phyloP scores from a whole-genome alignment of 768 basidiomycete genomes.

The Lenzites betulinus region DNA sequence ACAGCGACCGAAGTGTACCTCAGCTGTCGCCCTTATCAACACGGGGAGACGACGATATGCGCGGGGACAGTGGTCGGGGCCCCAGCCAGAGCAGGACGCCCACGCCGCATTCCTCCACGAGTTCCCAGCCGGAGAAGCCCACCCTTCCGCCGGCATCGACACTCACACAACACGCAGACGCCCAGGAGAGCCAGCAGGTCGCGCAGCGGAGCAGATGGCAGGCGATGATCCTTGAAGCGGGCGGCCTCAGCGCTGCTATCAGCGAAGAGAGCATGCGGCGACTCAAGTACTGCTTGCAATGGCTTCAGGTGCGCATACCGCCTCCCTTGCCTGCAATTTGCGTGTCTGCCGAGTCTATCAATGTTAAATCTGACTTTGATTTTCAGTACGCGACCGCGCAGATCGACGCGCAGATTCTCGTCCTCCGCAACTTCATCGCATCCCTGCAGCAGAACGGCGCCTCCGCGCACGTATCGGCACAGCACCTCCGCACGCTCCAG shows the following conservation, averaged over 20 bases:
- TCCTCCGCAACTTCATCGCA: slow-evolving; percentile 82
- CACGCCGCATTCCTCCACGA: slow-evolving; percentile 16
- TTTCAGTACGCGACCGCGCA: slow-evolving; percentile 80
- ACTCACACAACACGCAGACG: slow-evolving; percentile 20
- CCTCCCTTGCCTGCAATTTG: too few relatives aligned
- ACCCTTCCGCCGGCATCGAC: slow-evolving; percentile 19
- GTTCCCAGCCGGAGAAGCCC: slow-evolving; percentile 15
- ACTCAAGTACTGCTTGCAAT: slow-evolving; percentile 82
- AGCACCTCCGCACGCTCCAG: slow-evolving; percentile 66
- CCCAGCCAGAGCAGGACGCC: slow-evolving; percentile 21
- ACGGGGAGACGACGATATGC: slow-evolving; percentile 12
- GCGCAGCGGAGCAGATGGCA: slow-evolving; percentile 84
- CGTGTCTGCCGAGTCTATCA: too few relatives aligned
- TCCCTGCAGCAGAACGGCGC: slow-evolving; percentile 51
- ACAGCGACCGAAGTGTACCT: slow-evolving; percentile 4
- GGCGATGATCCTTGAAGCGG: slow-evolving; percentile 80
- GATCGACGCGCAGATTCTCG: slow-evolving; percentile 84
- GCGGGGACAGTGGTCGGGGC: background rate
- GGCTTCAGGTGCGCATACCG: slow-evolving; percentile 68
- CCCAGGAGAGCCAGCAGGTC: slow-evolving; percentile 48
- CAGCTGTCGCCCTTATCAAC: background rate
- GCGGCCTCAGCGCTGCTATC: slow-evolving; percentile 83
- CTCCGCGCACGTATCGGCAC: slow-evolving; percentile 31
- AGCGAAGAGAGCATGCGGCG: slow-evolving; percentile 91
- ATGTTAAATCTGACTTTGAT: too few relatives aligned